phyloP scores from a whole-genome alignment of 2,329 filamentous ascomycete genomes.

The Penicillium sp. region DNA sequence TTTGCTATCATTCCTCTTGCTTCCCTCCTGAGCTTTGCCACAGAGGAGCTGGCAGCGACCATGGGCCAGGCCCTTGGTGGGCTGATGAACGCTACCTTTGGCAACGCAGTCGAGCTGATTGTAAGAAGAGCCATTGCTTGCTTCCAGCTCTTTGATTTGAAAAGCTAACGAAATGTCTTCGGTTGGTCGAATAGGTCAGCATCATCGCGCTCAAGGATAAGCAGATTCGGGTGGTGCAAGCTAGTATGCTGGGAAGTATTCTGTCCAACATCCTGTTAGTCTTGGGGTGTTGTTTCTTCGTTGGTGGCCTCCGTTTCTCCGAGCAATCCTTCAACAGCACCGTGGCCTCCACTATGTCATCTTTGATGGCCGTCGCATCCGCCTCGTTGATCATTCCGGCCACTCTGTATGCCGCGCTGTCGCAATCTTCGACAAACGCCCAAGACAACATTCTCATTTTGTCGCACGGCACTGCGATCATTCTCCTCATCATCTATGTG shows the following conservation, averaged over 20 bases:
- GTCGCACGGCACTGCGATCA: slow-evolving; percentile 73
- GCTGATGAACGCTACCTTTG: slow-evolving; percentile 65
- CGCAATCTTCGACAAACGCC: slow-evolving; percentile 37
- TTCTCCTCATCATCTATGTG: slow-evolving; percentile 71
- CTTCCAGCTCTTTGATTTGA: not conserved
- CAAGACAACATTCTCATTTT: slow-evolving; percentile 63
- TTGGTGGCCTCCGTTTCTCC: slow-evolving; percentile 67
- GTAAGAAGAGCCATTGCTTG: slow-evolving; percentile 67
- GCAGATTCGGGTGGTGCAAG: slow-evolving; percentile 94
- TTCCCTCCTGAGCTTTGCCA: slow-evolving; percentile 63
- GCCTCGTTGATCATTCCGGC: slow-evolving; percentile 78
- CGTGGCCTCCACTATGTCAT: slow-evolving; percentile 57
- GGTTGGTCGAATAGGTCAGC: slow-evolving; percentile 63
- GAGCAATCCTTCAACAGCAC: slow-evolving; percentile 62
- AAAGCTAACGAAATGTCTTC: not conserved
- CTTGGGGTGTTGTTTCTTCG: slow-evolving; percentile 75
- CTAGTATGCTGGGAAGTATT: slow-evolving; percentile 94
- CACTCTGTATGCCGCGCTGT: slow-evolving; percentile 67
- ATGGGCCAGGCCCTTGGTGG: slow-evolving; percentile 63
- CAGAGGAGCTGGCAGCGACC: slow-evolving; percentile 61
- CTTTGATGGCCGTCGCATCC: slow-evolving; percentile 72
- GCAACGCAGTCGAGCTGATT: slow-evolving; percentile 66
- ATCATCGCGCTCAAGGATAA: slow-evolving; percentile 82
- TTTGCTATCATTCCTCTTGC: slow-evolving; percentile 64
- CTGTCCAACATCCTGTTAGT: slow-evolving; percentile 91